Base-by-base conservation (phyloP, 257 asterid species). In the Fraxinus anomala region DNA sequence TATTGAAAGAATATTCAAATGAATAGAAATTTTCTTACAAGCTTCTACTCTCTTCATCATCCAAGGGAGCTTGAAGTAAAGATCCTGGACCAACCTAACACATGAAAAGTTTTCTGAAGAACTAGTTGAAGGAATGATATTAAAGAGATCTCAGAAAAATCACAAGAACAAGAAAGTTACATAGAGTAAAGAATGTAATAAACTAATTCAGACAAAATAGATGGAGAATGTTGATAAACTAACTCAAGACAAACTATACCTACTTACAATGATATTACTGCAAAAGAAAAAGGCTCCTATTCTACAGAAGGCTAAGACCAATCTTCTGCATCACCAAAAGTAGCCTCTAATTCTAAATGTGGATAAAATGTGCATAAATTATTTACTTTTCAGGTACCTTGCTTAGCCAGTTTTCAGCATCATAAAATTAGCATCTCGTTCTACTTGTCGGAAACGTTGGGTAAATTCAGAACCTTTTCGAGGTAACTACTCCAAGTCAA, bases 1-100 rank as follows among this genome's bases (percentile, higher is more conserved):
- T 79, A 69, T 71, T 4, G 66, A 72, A 66, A 73, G 47, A 81
- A 76, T 66, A 66, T 36, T 68, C 42, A 59, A 68, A 73, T 69
- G 10, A 77, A 69, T 24, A 61, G 39, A 70, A 26, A 77, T 70
- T 79, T 61, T 76, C 91, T 80, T 88, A 94, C 99, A 80, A 85
- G 89, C 84, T 89, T 87, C 88, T 88, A 82, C 92, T 88, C 80
- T 86, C 89, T 78, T 88, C 91, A 84, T 89, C 88, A 81, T 89
- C 97, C 92, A 89, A 83, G 76, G 99, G 99, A 79, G 99, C 99
- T 87, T 94, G 97, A 84, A 94, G 92, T 82, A 94, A 85, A 80
- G 99, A 91, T 76, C 97, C 99, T 36, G 95, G 95, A 79, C 98
- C 97, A 51, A 94, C 97, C 98, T 92, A 82, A 76, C 79, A 79